Conservation (phyloP, 805 yeast genomes). For the Metschnikowia borealis region DNA sequence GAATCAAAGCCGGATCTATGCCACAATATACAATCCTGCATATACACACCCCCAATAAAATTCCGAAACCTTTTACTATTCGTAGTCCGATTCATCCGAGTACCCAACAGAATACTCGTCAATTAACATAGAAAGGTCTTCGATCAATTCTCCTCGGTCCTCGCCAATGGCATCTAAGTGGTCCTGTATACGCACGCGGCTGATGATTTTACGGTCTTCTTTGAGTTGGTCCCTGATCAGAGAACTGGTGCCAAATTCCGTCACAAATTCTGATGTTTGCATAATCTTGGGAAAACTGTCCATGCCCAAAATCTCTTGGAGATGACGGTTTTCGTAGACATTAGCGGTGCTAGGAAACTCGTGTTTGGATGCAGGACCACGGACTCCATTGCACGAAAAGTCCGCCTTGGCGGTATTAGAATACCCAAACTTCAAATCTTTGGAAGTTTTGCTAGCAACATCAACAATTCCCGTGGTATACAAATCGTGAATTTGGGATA, state of each 20-base stretch:
- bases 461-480: background rate
- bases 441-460: background rate
- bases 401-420: background rate
- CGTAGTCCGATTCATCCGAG: conserved; percentile 22
- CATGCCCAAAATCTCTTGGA: conserved; percentile 21
- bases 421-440: background rate
- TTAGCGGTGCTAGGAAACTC: background rate
- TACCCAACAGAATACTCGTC: conserved; percentile 51
- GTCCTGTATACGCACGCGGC: conserved; percentile 16
- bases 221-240: conserved; percentile 27
- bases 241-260: conserved; percentile 26
- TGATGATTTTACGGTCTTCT: conserved; percentile 18
- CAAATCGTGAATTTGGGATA: background rate
- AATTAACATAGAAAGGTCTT: conserved; percentile 42
- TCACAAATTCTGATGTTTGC: conserved; percentile 5
- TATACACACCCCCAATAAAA: too few species aligned
- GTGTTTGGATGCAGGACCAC: background rate
- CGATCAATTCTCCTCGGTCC: conserved; percentile 52
- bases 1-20: too few species aligned
- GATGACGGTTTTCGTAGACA: conserved; percentile 10
- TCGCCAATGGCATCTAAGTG: conserved; percentile 31
- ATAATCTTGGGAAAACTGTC: conserved; percentile 31
- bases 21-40: too few species aligned
- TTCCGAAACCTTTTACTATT: background rate
- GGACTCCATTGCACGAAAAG: conserved; percentile 1